Evolutionary conservation across 331 rosid species (phyloP).

Genomic region (Spiraea crenata): DNA sequence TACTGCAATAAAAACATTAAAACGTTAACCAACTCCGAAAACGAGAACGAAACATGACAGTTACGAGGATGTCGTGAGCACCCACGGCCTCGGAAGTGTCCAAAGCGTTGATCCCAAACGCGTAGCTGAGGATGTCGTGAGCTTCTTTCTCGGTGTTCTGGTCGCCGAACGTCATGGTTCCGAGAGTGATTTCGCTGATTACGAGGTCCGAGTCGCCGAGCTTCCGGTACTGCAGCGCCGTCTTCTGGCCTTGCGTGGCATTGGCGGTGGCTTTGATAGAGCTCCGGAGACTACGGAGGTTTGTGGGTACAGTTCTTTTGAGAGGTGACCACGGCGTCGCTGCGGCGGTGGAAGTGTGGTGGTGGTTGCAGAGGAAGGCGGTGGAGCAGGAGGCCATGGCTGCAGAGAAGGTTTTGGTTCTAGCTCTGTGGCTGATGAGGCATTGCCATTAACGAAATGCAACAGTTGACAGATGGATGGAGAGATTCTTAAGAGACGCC

Average conservation of each 20-base stretch:
- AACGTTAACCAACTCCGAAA: not conserved
- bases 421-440: not conserved
- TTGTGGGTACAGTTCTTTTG: conserved; percentile 7
- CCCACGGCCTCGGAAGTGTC: conserved; percentile 83
- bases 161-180: conserved; percentile 95
- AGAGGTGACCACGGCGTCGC: not conserved
- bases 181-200: conserved; percentile 75
- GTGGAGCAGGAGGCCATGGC: conserved; percentile 41
- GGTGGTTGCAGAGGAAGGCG: conserved; percentile 23
- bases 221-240: conserved; percentile 52
- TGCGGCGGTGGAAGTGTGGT: not conserved
- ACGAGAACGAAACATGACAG: too few relatives aligned
- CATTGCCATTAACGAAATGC: too few relatives aligned
- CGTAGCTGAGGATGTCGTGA: conserved; percentile 66
- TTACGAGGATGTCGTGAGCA: not conserved
- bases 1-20: conserved; percentile 48
- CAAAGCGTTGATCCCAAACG: conserved; percentile 68
- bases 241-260: conserved; percentile 32
- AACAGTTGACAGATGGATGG: too few relatives aligned
- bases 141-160: conserved; percentile 88
- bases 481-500: too few relatives aligned
- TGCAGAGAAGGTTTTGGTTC: not conserved
- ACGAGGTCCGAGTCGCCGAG: conserved; percentile 84
- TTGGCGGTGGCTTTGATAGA: conserved; percentile 20
- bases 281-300: conserved; percentile 15